Percentiles rank a stretch among this genome's conserved stretches.
Evolutionary conservation across 176 grass and related monocot species (phyloP).

Genomic region (Poa pratensis): DNA sequence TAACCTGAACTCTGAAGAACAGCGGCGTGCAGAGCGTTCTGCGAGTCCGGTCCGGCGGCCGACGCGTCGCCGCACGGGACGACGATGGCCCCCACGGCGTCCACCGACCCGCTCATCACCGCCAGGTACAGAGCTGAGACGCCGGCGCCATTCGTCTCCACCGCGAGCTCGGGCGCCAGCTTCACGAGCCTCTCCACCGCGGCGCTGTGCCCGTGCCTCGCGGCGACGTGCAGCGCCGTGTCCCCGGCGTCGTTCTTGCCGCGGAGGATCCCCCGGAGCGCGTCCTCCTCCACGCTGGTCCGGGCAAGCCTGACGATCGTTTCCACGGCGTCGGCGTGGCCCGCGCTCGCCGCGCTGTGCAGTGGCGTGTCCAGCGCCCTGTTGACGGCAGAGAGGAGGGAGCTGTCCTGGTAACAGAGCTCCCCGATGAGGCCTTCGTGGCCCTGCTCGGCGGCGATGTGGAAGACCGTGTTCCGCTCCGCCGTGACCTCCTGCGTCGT

Average conservation of each 20-base stretch:
- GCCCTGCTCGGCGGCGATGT: slow-evolving; percentile 44
- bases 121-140: slow-evolving; percentile 58
- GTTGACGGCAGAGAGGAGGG: slow-evolving; percentile 32
- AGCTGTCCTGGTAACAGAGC: not conserved
- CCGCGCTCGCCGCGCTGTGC: slow-evolving; percentile 38
- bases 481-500: slow-evolving; percentile 36
- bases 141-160: not conserved
- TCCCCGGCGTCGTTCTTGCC: slow-evolving; percentile 29
- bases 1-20: slow-evolving; percentile 33
- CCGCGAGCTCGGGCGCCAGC: slow-evolving; percentile 20
- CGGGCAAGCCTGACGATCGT: not conserved
- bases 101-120: slow-evolving; percentile 33
- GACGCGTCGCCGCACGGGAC: not conserved
- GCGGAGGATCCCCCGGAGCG: not conserved
- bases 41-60: not conserved
- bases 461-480: slow-evolving; percentile 43
- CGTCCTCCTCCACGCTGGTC: not conserved
- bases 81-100: not conserved
- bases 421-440: slow-evolving; percentile 32
- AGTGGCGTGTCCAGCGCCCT: slow-evolving; percentile 49
- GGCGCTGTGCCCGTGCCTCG: slow-evolving; percentile 11
- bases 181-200: slow-evolving; percentile 31
- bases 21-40: slow-evolving; percentile 56
- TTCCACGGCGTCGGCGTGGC: not conserved
- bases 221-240: slow-evolving; percentile 53